Conservation (phyloP, 2,329 filamentous ascomycete species). For the Penicillium vulpinum region DNA sequence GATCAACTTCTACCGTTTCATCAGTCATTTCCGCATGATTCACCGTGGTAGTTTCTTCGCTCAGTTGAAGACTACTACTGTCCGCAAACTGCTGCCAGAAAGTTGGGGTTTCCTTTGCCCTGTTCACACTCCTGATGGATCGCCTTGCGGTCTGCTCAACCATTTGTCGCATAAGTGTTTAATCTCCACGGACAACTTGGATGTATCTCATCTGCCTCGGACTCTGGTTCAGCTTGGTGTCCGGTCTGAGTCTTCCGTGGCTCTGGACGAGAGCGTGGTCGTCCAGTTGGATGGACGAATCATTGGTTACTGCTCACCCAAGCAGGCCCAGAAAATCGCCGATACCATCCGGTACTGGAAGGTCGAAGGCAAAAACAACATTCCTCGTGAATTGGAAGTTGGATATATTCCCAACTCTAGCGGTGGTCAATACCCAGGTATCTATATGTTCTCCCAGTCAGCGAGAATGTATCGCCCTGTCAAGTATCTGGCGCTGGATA, state of each 20-base stretch:
- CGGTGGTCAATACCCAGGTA: slow-evolving; percentile 91
- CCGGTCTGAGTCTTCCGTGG: slow-evolving; percentile 71
- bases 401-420: slow-evolving; percentile 85
- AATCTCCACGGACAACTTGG: slow-evolving; percentile 73
- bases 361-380: slow-evolving; percentile 76
- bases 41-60: slow-evolving; percentile 99
- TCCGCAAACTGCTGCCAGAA: slow-evolving; percentile 91
- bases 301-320: slow-evolving; percentile 84
- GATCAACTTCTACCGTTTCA: slow-evolving; percentile 98
- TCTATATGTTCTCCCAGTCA: slow-evolving; percentile 87
- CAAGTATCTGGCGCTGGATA: slow-evolving; percentile 84
- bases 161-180: slow-evolving; percentile 94
- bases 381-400: slow-evolving; percentile 84
- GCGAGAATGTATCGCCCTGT: slow-evolving; percentile 88
- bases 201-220: slow-evolving; percentile 72
- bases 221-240: slow-evolving; percentile 79
- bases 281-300: slow-evolving; percentile 90
- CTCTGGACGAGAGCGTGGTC: slow-evolving; percentile 78
- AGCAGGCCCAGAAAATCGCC: slow-evolving; percentile 75
- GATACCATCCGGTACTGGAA: slow-evolving; percentile 95
- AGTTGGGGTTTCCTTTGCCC: slow-evolving; percentile 98
- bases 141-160: slow-evolving; percentile 90
- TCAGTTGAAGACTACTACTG: slow-evolving; percentile 93
- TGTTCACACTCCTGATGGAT: slow-evolving; percentile 94
- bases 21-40: slow-evolving; percentile 98